Evolutionary conservation across 176 grass and related monocot species (phyloP).

Genomic region (Eremochloa ophiuroides): DNA sequence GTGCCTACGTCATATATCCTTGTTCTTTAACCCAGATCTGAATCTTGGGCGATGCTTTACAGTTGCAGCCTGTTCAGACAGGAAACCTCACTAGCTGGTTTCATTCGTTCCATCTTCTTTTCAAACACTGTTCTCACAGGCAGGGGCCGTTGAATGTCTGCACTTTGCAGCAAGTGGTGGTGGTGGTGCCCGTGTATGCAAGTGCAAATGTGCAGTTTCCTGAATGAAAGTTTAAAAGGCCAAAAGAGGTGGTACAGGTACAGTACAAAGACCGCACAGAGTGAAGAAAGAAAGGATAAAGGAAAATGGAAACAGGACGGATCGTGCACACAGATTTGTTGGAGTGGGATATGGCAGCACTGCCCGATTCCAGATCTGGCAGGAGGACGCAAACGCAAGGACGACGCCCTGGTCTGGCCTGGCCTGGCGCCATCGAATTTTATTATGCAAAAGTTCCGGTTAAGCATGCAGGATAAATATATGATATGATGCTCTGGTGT

Average conservation of each 20-base stretch:
- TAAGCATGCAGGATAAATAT: neutral
- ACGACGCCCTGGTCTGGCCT: neutral
- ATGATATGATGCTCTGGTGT: neutral
- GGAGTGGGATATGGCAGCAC: constrained; percentile 4
- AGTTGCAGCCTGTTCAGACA: neutral
- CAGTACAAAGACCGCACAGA: neutral
- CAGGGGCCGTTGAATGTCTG: neutral
- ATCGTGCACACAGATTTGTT: neutral
- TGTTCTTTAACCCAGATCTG: neutral
- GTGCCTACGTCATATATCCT: neutral
- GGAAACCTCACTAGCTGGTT: neutral
- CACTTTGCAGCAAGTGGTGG: neutral
- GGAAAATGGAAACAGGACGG: neutral
- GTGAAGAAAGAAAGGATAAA: neutral
- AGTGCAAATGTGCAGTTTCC: neutral
- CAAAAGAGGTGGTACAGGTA: neutral
- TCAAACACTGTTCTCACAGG: neutral
- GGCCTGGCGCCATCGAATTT: neutral
- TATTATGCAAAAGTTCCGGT: neutral
- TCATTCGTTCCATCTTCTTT: neutral
- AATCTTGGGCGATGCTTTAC: constrained; percentile 4
- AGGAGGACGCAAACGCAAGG: neutral
- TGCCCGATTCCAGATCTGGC: neutral
- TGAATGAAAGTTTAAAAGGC: neutral
- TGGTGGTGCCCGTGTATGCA: neutral